These are phyloP conservation scores for Ormosia semicastrata DNA, from an alignment of 306 rosid genomes.

Conservation along the genomic window DNA sequence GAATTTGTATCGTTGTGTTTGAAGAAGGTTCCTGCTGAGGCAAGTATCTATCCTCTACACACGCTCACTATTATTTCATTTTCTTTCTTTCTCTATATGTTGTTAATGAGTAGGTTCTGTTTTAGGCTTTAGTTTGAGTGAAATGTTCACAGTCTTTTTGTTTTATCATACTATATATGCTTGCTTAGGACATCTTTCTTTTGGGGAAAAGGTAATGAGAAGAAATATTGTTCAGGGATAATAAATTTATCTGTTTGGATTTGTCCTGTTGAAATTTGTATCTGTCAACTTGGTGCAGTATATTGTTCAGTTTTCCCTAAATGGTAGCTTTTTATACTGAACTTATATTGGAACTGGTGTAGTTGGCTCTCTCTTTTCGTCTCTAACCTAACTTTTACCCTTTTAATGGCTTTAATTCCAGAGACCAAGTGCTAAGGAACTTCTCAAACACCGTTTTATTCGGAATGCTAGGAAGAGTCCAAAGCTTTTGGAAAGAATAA, in stretches of 20 bases:
- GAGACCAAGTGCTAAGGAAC: slow-evolving; percentile 98
- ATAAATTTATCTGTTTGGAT: not conserved
- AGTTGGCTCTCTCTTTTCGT: slow-evolving; percentile 14
- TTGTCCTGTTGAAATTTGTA: slow-evolving; percentile 4
- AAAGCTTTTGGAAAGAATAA: slow-evolving; percentile 90
- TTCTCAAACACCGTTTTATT: slow-evolving; percentile 87
- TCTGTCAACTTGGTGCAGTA: not conserved
- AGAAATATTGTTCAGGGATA: not conserved
- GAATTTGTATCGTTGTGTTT: slow-evolving; percentile 91
- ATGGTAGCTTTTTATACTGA: slow-evolving; percentile 2
- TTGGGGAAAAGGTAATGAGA: not conserved
- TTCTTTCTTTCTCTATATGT: not conserved
- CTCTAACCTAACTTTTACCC: slow-evolving; percentile 13
- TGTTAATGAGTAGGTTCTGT: slow-evolving; percentile 14
- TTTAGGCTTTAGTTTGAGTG: slow-evolving; percentile 3
- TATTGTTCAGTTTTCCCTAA: slow-evolving; percentile 3
- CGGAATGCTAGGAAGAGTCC: slow-evolving; percentile 84
- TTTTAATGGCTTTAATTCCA: slow-evolving; percentile 44
- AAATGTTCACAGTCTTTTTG: not conserved
- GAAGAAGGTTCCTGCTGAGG: slow-evolving; percentile 91
- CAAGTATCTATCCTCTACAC: slow-evolving; percentile 7
- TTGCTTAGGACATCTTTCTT: not conserved
- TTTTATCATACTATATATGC: not conserved
- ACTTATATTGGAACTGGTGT: slow-evolving; percentile 7
- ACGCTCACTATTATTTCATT: not conserved